Evolutionary conservation across 768 basidiomycete genomes (phyloP).

Genomic region (Suillus decipiens): DNA sequence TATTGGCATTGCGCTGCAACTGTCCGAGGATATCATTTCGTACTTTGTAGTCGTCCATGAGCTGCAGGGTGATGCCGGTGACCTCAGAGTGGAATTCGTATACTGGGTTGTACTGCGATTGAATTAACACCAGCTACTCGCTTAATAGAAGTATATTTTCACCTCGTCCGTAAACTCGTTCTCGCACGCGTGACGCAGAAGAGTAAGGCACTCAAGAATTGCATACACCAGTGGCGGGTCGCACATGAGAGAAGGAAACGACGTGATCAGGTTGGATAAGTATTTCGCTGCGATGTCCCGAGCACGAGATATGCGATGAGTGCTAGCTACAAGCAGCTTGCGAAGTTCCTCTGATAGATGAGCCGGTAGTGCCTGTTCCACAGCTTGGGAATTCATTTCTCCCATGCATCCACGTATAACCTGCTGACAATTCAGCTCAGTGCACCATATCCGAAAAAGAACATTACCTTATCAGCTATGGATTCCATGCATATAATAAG

Average conservation of each 20-base stretch:
- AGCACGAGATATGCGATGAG: slow-evolving; percentile 80
- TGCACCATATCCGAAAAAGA: neutral
- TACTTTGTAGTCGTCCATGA: slow-evolving; percentile 84
- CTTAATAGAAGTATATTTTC: slow-evolving; percentile 9
- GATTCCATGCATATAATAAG: slow-evolving; percentile 81
- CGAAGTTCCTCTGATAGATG: slow-evolving; percentile 73
- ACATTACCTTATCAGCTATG: slow-evolving; percentile 76
- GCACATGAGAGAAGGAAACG: slow-evolving; percentile 95
- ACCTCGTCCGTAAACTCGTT: slow-evolving; percentile 93
- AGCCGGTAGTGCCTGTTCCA: slow-evolving; percentile 75
- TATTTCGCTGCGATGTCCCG: slow-evolving; percentile 83
- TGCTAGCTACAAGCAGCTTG: slow-evolving; percentile 72
- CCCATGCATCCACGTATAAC: slow-evolving; percentile 76
- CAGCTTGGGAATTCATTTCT: slow-evolving; percentile 71
- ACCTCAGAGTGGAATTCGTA: slow-evolving; percentile 83
- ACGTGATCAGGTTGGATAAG: slow-evolving; percentile 81
- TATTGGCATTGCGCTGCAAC: slow-evolving; percentile 69
- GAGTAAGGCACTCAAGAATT: slow-evolving; percentile 88
- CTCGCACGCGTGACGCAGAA: slow-evolving; percentile 85
- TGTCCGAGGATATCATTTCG: slow-evolving; percentile 83
- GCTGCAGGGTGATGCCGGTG: slow-evolving; percentile 68
- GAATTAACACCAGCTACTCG: neutral
- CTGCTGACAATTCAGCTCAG: slow-evolving; percentile 39
- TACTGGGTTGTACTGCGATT: slow-evolving; percentile 79
- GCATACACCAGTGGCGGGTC: slow-evolving; percentile 84